Conservation (phyloP, 208 protist species). For the Lotmaria passim region DNA sequence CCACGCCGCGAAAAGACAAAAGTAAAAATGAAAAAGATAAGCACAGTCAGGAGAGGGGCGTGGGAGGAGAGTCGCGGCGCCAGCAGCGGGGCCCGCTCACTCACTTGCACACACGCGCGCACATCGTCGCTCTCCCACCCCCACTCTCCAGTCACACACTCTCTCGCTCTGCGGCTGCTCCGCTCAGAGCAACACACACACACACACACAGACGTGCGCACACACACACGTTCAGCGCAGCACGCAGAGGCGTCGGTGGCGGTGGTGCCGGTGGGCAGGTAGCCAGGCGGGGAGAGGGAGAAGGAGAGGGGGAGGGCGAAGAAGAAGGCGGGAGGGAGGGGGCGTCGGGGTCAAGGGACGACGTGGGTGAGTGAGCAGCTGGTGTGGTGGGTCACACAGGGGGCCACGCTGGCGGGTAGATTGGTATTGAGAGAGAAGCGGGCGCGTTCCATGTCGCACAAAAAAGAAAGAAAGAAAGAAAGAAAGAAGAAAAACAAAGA, state of each 20-base stretch:
- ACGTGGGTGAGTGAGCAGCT: no score
- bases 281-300: not conserved
- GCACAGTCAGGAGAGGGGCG: not conserved
- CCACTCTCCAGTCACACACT: not conserved
- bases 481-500: constrained; percentile 13
- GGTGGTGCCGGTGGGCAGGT: no score
- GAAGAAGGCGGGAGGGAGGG: not conserved
- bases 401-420: no score
- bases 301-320: not conserved
- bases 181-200: no score
- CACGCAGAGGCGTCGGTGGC: no score
- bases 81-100: constrained; percentile 3
- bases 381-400: constrained; percentile 28
- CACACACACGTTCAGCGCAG: no score
- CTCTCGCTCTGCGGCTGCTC: no score
- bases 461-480: constrained; percentile 10
- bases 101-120: not conserved
- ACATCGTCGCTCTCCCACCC: not conserved
- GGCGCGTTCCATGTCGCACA: constrained; percentile 6
- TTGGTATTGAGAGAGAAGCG: no score
- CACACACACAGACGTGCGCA: no score
- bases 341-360: no score
- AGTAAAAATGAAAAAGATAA: no score
- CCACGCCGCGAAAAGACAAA: not conserved
- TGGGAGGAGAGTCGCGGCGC: constrained; percentile 20